Evolutionary conservation across 352 stramenopile genomes (phyloP).

Genomic region (Globisporangium cylindrosporum): DNA sequence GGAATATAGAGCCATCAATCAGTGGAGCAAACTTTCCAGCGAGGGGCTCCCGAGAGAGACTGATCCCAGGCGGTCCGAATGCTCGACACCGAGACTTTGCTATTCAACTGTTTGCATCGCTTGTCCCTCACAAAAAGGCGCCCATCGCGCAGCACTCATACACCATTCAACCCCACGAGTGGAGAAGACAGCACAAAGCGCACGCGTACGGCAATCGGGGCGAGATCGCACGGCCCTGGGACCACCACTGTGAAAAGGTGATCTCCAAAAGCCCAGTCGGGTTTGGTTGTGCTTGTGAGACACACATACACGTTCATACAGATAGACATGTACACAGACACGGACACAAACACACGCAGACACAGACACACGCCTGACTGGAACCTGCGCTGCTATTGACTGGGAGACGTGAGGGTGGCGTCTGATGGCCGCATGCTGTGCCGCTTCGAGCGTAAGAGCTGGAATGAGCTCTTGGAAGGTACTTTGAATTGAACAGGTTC

Average conservation of each 20-base stretch:
- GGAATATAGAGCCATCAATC: constrained; percentile 92
- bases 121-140: constrained; percentile 78
- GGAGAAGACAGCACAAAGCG: constrained; percentile 12
- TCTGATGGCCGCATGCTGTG: background rate
- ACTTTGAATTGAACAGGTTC: background rate
- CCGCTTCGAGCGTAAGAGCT: constrained; percentile 2
- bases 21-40: constrained; percentile 78
- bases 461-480: constrained; percentile 2
- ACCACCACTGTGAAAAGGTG: constrained; percentile 86
- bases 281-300: constrained; percentile 1
- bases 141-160: constrained; percentile 13
- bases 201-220: constrained; percentile 43
- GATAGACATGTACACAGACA: background rate
- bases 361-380: background rate
- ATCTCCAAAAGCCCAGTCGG: constrained; percentile 83
- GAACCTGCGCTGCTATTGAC: background rate
- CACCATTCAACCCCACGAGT: constrained; percentile 5
- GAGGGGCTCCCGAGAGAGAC: constrained; percentile 19
- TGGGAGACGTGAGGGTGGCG: background rate
- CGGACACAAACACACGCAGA: background rate
- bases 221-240: constrained; percentile 79
- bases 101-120: constrained; percentile 91
- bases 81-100: constrained; percentile 86
- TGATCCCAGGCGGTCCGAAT: constrained; percentile 56
- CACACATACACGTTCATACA: background rate